phyloP scores from a whole-genome alignment of 1,139 yeast species.

The Pichia sp. region DNA sequence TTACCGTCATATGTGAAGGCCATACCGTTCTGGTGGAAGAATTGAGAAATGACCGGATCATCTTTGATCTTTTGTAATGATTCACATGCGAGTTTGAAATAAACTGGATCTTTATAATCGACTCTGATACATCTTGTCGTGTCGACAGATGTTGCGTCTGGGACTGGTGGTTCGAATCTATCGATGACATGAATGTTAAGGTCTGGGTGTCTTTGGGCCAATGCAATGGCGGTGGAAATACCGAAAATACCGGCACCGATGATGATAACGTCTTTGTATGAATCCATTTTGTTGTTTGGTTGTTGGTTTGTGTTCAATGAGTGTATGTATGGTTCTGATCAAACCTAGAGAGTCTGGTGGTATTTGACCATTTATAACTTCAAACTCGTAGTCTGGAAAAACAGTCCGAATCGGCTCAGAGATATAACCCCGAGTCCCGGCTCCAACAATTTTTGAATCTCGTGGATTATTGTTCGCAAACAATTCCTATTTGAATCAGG shows the following conservation, averaged over 20 bases:
- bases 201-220: constrained; percentile 27
- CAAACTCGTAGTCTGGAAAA: no score
- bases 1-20: constrained; percentile 25
- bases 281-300: constrained; percentile 19
- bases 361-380: no score
- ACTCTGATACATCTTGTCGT: constrained; percentile 43
- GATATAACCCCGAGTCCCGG: no score
- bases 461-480: no score
- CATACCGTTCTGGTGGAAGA: constrained; percentile 37
- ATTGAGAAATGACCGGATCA: constrained; percentile 33
- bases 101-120: constrained; percentile 38
- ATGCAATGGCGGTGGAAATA: constrained; percentile 35
- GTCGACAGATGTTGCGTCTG: constrained; percentile 41
- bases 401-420: no score
- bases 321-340: no score
- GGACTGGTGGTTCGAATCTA: constrained; percentile 31
- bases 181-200: constrained; percentile 22
- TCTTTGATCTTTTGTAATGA: constrained; percentile 36
- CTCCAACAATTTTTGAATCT: no score
- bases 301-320: no score
- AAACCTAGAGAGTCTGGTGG: no score
- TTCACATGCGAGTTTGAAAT: constrained; percentile 38
- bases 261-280: constrained; percentile 15
- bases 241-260: constrained; percentile 37
- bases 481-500: no score